phyloP scores from a whole-genome alignment of 495 filamentous ascomycete species.

The Penicillium desertorum region DNA sequence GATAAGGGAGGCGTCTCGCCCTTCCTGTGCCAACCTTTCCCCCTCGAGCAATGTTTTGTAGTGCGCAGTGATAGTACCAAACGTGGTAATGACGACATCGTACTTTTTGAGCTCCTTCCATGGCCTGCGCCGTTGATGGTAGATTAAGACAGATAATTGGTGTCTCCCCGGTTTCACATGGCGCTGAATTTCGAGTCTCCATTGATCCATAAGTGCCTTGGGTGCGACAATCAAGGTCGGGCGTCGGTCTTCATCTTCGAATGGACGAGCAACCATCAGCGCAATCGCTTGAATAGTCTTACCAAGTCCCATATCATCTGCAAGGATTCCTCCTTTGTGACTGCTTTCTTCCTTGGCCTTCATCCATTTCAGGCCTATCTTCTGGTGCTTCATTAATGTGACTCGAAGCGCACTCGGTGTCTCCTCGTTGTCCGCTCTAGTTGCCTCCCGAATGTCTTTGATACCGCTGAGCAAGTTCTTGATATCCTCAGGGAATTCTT shows the following conservation, averaged over 20 bases:
- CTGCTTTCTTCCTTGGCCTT: constrained; percentile 73
- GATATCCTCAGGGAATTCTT: constrained; percentile 55
- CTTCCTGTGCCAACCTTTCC: constrained; percentile 42
- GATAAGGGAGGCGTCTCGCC: constrained; percentile 19
- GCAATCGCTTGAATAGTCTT: constrained; percentile 92
- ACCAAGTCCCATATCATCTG: constrained; percentile 93
- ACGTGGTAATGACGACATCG: constrained; percentile 91
- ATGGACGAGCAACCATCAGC: constrained; percentile 72
- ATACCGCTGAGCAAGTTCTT: constrained; percentile 69
- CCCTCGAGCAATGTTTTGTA: constrained; percentile 51
- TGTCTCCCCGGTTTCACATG: constrained; percentile 63
- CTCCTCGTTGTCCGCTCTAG: constrained; percentile 63
- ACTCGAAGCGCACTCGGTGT: constrained; percentile 72
- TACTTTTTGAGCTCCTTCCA: constrained; percentile 64
- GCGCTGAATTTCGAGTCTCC: constrained; percentile 77
- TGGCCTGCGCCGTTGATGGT: constrained; percentile 58
- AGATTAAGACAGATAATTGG: constrained; percentile 62
- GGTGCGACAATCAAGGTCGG: constrained; percentile 88
- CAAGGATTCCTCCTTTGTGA: constrained; percentile 81
- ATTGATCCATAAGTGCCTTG: constrained; percentile 83
- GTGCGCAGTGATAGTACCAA: constrained; percentile 73
- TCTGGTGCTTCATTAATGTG: constrained; percentile 77
- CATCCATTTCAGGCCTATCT: constrained; percentile 80
- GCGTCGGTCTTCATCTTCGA: constrained; percentile 61
- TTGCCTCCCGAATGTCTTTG: constrained; percentile 68